These are phyloP conservation scores for Mycena rosella DNA, from an alignment of 768 basidiomycete species.

Conservation along the genomic window DNA sequence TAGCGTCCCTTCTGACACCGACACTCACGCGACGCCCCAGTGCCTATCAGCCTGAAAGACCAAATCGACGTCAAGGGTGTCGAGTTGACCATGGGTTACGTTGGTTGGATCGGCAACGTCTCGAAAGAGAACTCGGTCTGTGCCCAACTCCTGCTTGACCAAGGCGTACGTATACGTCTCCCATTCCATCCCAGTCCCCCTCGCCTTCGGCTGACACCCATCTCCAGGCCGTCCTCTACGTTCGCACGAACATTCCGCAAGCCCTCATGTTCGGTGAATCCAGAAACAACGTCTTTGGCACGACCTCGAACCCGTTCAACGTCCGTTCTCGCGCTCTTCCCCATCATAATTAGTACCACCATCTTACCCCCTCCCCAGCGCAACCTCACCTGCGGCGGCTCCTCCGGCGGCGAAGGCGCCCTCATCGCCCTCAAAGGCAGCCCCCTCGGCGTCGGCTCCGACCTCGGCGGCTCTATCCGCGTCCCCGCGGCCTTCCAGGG, in stretches of 20 bases:
- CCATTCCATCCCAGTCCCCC: not conserved
- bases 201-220: not conserved
- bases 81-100: slow-evolving; percentile 1
- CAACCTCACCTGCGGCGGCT: slow-evolving; percentile 71
- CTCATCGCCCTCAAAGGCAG: slow-evolving; percentile 67
- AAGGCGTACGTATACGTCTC: not conserved
- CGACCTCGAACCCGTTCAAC: slow-evolving; percentile 10
- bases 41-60: not conserved
- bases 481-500: slow-evolving; percentile 77
- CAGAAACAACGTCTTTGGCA: slow-evolving; percentile 81
- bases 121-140: not conserved
- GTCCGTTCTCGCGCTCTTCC: not conserved
- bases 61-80: not conserved
- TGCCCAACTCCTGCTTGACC: not conserved
- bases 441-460: slow-evolving; percentile 74
- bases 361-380: slow-evolving; percentile 75
- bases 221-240: not conserved
- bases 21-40: not conserved
- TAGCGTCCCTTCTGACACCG: not conserved
- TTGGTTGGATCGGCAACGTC: not conserved
- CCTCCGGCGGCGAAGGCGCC: slow-evolving; percentile 72
- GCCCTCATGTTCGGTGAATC: slow-evolving; percentile 84
- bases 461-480: slow-evolving; percentile 83
- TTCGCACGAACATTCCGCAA: slow-evolving; percentile 63
- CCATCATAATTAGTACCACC: not conserved